phyloP scores from a whole-genome alignment of 805 yeast species.

The Candida golubevii region DNA sequence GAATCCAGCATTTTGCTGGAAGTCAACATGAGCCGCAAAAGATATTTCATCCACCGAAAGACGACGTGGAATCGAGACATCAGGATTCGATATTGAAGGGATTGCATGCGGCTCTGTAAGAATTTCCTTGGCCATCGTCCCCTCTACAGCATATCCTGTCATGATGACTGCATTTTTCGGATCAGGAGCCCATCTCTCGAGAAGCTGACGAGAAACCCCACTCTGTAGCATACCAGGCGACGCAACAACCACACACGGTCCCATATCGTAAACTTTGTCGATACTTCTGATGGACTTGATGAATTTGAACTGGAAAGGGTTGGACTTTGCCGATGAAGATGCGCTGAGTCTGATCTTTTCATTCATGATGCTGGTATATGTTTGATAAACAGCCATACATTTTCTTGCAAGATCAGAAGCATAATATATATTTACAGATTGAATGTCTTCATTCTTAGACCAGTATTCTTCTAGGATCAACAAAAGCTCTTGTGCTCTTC shows the following conservation, averaged over 20 bases:
- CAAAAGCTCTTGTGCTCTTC: constrained; percentile 92
- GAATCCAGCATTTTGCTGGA: constrained; percentile 85
- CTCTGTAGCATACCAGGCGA: constrained; percentile 98
- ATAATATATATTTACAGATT: constrained; percentile 77
- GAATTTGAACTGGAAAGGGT: constrained; percentile 87
- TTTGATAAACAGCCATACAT: constrained; percentile 96
- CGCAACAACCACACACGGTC: constrained; percentile 94
- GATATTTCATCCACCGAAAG: constrained; percentile 88
- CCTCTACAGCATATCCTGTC: constrained; percentile 98
- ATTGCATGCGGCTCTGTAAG: constrained; percentile 88
- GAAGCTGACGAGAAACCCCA: constrained; percentile 85
- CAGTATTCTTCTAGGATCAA: constrained; percentile 93
- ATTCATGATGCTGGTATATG: constrained; percentile 96
- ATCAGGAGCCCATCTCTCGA: constrained; percentile 98
- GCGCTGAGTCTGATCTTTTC: constrained; percentile 73
- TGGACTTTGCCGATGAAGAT: constrained; percentile 35
- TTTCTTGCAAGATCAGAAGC: constrained; percentile 92
- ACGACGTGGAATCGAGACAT: constrained; percentile 79
- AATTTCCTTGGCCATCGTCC: constrained; percentile 91
- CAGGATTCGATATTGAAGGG: constrained; percentile 78
- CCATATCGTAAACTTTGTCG: constrained; percentile 85
- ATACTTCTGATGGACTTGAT: constrained; percentile 74
- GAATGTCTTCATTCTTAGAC: constrained; percentile 77
- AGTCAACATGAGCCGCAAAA: constrained; percentile 99
- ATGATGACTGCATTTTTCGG: constrained; percentile 80